Base-by-base conservation (phyloP, 306 rosid species). In the Pyrus bretschneideri region DNA sequence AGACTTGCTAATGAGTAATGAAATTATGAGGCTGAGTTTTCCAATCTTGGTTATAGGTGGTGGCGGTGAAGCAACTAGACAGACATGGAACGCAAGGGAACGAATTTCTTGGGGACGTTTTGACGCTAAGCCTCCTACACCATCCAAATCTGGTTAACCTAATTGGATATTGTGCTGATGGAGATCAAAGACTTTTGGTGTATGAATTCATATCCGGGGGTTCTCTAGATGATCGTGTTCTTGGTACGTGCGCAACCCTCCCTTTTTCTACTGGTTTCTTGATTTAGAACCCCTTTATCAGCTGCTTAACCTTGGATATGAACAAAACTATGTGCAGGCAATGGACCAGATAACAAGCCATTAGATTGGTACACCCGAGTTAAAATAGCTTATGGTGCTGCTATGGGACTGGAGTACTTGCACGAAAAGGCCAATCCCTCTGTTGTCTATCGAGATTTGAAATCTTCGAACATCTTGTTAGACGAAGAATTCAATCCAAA, bases 21-120 rank as follows among this genome's bases (percentile, higher is more conserved):
- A 49, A 49, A 15, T 49, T 15, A 17, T 6, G 2, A 49, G 18
- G 1, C 33, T 30, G 11, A 21, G 13, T 27, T 31, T 71, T 75
- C 33, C 75, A 23, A 33, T 52, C 11, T 75, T 21, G 35, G 15
- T 11, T 72, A 13, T 68, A 93, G 98, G 95, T 90, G 82, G 89
- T 91, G 78, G 98, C 98, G 7, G 97, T 94, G 79, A 94, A 94
- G 86, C 98, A 94, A 85, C 97, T 94, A 1, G 98, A 94, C 70
- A 74, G 96, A 81, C 92, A 88, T 83, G 93, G 95, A 31, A 15
- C 81, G 51, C 95, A 89, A 45, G 98, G 90, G 18, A 81, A 81
- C 73, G 96, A 94, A 38, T 94, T 94, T 73, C 82, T 94, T 60
- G 83, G 62, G 44, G 98, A 90, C 79, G 93, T 94, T 79, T 81